Base-by-base conservation (phyloP, 345 rosid genomes). In the Odontarrhena argentea region DNA sequence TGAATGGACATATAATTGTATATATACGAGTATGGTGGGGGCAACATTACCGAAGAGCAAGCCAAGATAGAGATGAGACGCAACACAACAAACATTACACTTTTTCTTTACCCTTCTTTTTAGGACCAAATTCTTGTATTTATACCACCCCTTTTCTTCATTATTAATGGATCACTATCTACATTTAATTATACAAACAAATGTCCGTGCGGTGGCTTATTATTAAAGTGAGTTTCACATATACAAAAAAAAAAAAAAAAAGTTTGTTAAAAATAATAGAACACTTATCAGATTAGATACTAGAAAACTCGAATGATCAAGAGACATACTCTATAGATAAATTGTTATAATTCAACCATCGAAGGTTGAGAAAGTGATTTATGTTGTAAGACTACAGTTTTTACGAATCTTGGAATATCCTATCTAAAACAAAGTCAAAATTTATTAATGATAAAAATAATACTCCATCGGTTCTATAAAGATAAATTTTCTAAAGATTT, bases 71-170 rank as follows among this genome's bases (percentile, higher is more conserved):
- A 77, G 74, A 70, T 71, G 77, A 60, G 80, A 76, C 77, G 69
- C 79, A 81, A 53, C 74, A 81, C 81, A 85, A 83, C 86, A 86
- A 86, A 84, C 78, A 85, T 78, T 77, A 53, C 82, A 77, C 85
- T 83, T 86, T 82, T 76, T 80, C 83, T 80, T 77, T 81, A 78
- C 81, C 74, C 83, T 75, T 74, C 85, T 80, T 85, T 85, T 82
- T 60, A 67, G 68, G 73, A 46, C 45, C 57, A 49, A 18, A 50
- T 73, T 67, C 72, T 52, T 73, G 77, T 67, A 73, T 73, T 42
- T 65, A 41, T 57, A 64, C 70, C 18, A n/a, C 8, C 45, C 42
- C 25, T 63, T 47, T 25, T 28, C 30, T 36, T 1, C 37, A 46
- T 14, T 46, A 38, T 56, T 28, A 54, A 65, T 37, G 71, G 48